Evolutionary conservation across 1,284 basidiomycete genomes (phyloP).

Genomic region (Apiotrichum laibachii): DNA sequence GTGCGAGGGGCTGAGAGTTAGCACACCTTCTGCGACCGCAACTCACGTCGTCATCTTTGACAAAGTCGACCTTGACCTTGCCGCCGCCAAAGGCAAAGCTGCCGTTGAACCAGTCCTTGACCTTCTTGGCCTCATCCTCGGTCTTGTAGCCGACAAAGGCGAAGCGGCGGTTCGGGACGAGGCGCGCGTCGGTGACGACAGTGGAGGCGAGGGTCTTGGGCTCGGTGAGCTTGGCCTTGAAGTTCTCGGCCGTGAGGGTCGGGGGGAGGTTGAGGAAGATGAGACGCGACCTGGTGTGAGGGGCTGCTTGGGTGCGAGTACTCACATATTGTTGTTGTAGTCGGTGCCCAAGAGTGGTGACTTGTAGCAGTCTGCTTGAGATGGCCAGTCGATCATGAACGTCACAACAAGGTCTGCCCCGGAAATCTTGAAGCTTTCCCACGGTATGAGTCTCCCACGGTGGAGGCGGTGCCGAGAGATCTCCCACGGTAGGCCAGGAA

Average conservation of each 20-base stretch:
- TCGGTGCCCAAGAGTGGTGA: not conserved
- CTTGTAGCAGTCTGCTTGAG: too few relatives aligned
- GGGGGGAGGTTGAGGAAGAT: constrained; percentile 85
- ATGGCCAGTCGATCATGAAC: not conserved
- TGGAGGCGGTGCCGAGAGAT: not conserved
- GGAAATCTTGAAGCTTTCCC: constrained; percentile 7
- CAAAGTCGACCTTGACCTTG: constrained; percentile 70
- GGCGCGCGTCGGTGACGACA: constrained; percentile 78
- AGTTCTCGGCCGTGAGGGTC: constrained; percentile 57
- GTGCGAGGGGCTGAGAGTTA: constrained; percentile 27
- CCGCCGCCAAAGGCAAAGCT: constrained; percentile 72
- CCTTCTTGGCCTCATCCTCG: constrained; percentile 69
- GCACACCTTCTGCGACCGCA: constrained; percentile 55
- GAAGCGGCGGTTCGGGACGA: constrained; percentile 79
- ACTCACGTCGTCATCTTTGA: constrained; percentile 67
- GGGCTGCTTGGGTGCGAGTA: not conserved
- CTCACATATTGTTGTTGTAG: constrained; percentile 11
- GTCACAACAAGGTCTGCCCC: not conserved
- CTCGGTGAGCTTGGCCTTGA: constrained; percentile 58
- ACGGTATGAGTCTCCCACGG: not conserved
- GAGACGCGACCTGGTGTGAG: constrained; percentile 66
- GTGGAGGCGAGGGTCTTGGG: constrained; percentile 32
- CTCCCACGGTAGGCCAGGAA: not conserved
- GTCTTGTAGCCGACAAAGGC: constrained; percentile 90
- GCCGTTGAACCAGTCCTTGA: constrained; percentile 79